Conservation (phyloP, 2,329 filamentous ascomycete species). For the Fusarium clavum region DNA sequence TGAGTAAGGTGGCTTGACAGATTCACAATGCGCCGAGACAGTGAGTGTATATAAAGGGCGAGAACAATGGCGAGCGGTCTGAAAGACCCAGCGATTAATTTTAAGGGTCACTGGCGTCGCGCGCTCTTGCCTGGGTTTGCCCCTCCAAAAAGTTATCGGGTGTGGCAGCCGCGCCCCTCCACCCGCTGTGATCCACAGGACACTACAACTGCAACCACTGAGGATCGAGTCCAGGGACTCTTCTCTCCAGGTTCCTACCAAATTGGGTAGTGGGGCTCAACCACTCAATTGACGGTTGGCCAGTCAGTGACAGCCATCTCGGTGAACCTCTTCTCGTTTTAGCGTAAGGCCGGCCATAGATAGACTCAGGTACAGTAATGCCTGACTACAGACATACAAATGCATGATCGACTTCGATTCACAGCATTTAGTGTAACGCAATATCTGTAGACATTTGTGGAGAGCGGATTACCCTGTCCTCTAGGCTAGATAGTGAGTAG, state of each 20-base stretch:
- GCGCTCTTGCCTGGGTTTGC: slow-evolving; percentile 36
- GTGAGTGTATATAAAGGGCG: slow-evolving; percentile 8
- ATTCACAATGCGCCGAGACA: slow-evolving; percentile 5
- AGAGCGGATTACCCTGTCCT: background rate
- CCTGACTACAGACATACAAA: background rate
- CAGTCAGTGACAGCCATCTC: slow-evolving; percentile 33
- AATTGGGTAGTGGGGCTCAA: slow-evolving; percentile 39
- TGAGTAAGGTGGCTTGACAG: background rate
- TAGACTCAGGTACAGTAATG: background rate
- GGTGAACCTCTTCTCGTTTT: slow-evolving; percentile 44
- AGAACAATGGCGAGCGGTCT: slow-evolving; percentile 35
- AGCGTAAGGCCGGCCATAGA: slow-evolving; percentile 1
- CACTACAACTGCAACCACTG: slow-evolving; percentile 38
- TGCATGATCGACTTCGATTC: background rate
- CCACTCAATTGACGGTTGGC: slow-evolving; percentile 31
- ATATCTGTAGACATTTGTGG: background rate
- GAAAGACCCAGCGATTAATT: slow-evolving; percentile 36
- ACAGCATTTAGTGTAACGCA: background rate
- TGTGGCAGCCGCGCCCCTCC: slow-evolving; percentile 40
- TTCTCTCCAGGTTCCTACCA: slow-evolving; percentile 30
- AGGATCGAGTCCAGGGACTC: slow-evolving; percentile 8
- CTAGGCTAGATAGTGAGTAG: background rate
- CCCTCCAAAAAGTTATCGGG: slow-evolving; percentile 42
- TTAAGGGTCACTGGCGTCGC: slow-evolving; percentile 41
- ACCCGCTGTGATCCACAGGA: slow-evolving; percentile 33